A percentile compares a stretch with the other conserved stretches of the same genome.
These are phyloP conservation scores for Coniferiporia sulphurascens DNA, from an alignment of 1,284 basidiomycete species.

Conservation along the genomic window DNA sequence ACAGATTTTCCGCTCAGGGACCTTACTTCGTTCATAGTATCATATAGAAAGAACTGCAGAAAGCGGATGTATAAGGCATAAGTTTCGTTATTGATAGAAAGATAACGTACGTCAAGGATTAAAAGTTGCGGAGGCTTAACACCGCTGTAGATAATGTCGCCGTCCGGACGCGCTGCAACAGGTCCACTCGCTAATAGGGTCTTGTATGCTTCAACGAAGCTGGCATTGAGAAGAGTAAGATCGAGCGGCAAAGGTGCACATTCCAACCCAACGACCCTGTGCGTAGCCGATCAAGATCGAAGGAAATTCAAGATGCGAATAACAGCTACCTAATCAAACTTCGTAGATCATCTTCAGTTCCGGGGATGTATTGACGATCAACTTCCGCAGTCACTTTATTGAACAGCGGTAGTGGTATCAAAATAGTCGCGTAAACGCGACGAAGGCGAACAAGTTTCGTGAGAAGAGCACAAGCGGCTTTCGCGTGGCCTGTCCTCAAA, in stretches of 20 bases:
- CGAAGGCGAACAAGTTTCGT: not conserved
- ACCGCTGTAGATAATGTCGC: not conserved
- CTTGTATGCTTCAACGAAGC: slow-evolving; percentile 3
- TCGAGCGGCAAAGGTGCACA: not conserved
- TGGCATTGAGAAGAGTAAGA: not conserved
- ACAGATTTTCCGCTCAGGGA: slow-evolving; percentile 7
- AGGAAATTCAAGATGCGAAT: no score
- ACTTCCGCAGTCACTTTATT: slow-evolving; percentile 6
- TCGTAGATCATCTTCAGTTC: not conserved
- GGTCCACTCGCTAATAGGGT: not conserved
- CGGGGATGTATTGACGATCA: not conserved
- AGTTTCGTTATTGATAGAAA: not conserved
- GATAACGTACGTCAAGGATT: slow-evolving; percentile 7
- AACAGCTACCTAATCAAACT: slow-evolving; percentile 5
- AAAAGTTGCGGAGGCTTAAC: slow-evolving; percentile 6
- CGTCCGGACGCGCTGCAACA: not conserved
- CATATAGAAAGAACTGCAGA: slow-evolving; percentile 2
- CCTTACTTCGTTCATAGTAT: slow-evolving; percentile 1
- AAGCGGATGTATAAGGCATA: not conserved
- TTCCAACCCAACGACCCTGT: slow-evolving; percentile 10
- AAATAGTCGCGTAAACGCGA: slow-evolving; percentile 1
- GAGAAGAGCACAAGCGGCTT: slow-evolving; percentile 9
- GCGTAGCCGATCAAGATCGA: no score
- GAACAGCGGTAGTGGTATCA: not conserved
- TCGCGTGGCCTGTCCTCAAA: slow-evolving; percentile 3